These are phyloP conservation scores for Ganoderma sp. DNA, from an alignment of 1,284 basidiomycete species.

Conservation along the genomic window DNA sequence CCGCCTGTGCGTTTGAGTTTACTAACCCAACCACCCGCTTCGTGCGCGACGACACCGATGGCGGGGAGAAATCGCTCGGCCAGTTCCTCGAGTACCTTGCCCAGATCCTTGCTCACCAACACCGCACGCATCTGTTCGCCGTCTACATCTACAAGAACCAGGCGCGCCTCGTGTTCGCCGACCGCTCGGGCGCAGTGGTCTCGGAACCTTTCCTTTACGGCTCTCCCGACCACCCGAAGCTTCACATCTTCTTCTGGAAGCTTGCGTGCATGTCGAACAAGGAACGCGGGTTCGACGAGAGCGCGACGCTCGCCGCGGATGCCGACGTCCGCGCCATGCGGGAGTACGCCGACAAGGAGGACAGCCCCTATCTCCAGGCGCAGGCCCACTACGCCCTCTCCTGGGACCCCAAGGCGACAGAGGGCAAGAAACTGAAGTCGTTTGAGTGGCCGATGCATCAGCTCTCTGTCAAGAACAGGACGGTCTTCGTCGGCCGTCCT, in stretches of 20 bases:
- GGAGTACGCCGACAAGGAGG: neutral
- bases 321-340: neutral
- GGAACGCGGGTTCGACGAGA: constrained; percentile 33
- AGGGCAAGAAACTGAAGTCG: neutral
- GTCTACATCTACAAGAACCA: constrained; percentile 19
- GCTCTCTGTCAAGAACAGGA: neutral
- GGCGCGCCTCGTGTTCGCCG: constrained; percentile 21
- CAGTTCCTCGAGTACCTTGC: constrained; percentile 23
- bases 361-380: neutral
- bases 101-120: constrained; percentile 26
- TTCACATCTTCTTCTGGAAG: constrained; percentile 32
- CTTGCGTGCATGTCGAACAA: constrained; percentile 21
- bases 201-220: constrained; percentile 27
- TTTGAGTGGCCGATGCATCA: neutral
- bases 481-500: neutral
- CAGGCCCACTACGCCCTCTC: neutral
- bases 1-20: neutral
- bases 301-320: constrained; percentile 17
- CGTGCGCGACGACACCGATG: neutral
- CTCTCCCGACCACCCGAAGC: neutral
- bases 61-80: constrained; percentile 6
- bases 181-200: constrained; percentile 20
- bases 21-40: no score
- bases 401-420: neutral
- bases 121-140: constrained; percentile 29